Conservation (phyloP, 768 basidiomycete genomes). For the Pulveroboletus sp. region DNA sequence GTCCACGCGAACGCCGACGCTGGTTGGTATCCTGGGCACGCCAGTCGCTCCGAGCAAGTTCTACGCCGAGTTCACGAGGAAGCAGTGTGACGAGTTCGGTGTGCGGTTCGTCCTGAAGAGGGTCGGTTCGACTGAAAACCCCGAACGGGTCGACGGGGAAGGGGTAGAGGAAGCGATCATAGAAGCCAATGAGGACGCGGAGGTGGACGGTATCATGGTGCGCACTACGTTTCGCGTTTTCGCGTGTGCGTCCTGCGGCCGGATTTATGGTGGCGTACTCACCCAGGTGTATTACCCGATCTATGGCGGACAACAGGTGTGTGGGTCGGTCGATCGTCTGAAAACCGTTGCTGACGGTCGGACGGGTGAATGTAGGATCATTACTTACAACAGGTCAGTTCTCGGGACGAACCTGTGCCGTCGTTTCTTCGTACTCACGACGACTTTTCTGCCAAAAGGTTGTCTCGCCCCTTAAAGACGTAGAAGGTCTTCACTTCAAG, state of each 20-base stretch:
- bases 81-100: constrained; percentile 85
- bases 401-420: not conserved
- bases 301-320: constrained; percentile 81
- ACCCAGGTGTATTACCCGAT: constrained; percentile 92
- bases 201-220: constrained; percentile 94
- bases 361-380: constrained; percentile 58
- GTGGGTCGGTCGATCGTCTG: constrained; percentile 14
- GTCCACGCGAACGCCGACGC: constrained; percentile 50
- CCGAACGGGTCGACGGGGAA: constrained; percentile 59
- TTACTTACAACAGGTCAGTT: constrained; percentile 84
- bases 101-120: constrained; percentile 78
- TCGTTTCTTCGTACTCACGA: not conserved
- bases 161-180: constrained; percentile 96
- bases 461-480: constrained; percentile 94
- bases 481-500: constrained; percentile 95
- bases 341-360: constrained; percentile 2
- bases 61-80: constrained; percentile 88
- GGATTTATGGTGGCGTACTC: not conserved
- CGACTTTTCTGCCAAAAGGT: constrained; percentile 42
- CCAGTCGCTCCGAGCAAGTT: constrained; percentile 71
- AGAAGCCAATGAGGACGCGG: constrained; percentile 84
- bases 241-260: not conserved
- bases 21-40: constrained; percentile 90
- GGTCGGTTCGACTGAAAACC: constrained; percentile 45
- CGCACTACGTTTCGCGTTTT: constrained; percentile 18